Percentiles rank a stretch among this genome's conserved stretches.
Conservation (phyloP, 2,329 filamentous ascomycete genomes). For the Zalaria obscura region DNA sequence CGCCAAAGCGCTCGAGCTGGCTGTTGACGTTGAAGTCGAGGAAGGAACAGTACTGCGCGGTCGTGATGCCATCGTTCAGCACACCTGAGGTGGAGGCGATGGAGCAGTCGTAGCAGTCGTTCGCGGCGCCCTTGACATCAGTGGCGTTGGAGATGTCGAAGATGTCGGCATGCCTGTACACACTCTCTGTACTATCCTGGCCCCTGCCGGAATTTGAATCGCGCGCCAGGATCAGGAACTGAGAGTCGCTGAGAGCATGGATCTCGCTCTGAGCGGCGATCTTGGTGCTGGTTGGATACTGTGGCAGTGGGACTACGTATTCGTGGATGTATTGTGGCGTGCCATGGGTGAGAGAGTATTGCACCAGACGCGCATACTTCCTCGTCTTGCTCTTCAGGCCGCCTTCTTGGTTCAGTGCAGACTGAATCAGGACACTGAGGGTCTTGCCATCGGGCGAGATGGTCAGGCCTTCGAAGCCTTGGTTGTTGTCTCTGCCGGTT, state of each 20-base stretch:
- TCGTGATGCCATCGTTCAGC: slow-evolving; percentile 38
- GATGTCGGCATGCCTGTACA: slow-evolving; percentile 57
- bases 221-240: slow-evolving; percentile 54
- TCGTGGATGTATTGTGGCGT: slow-evolving; percentile 39
- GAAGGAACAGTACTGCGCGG: slow-evolving; percentile 51
- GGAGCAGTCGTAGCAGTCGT: slow-evolving; percentile 20
- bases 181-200: slow-evolving; percentile 31
- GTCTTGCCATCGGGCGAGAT: slow-evolving; percentile 47
- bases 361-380: slow-evolving; percentile 45
- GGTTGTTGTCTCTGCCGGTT: slow-evolving; percentile 55
- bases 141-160: slow-evolving; percentile 50
- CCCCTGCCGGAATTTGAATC: slow-evolving; percentile 49
- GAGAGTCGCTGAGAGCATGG: slow-evolving; percentile 45
- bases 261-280: slow-evolving; percentile 57
- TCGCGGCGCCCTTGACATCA: slow-evolving; percentile 36
- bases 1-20: slow-evolving; percentile 49
- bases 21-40: slow-evolving; percentile 53
- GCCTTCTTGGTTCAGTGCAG: slow-evolving; percentile 48
- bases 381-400: slow-evolving; percentile 40
- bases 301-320: slow-evolving; percentile 52
- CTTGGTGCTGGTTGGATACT: slow-evolving; percentile 37
- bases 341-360: slow-evolving; percentile 43
- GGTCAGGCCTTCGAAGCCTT: slow-evolving; percentile 59
- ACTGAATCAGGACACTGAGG: slow-evolving; percentile 53
- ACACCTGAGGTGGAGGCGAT: slow-evolving; percentile 37